Conservation (phyloP, 106 monocot species). For the Allium sativum region DNA sequence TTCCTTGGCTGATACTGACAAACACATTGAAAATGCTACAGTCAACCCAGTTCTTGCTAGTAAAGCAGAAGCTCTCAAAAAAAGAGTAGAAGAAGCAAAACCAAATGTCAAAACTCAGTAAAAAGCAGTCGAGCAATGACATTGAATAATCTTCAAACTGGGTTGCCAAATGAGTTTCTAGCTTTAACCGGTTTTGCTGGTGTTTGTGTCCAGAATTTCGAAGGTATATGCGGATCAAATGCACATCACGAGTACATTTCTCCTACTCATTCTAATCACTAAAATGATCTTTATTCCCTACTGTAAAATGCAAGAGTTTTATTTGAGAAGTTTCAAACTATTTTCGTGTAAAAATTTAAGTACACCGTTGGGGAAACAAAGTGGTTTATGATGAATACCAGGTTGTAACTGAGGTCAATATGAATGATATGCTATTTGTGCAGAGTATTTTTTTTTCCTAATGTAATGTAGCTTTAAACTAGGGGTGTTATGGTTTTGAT, state of each 20-base stretch:
- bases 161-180: constrained; percentile 87
- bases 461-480: too few relatives aligned
- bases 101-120: constrained; percentile 48
- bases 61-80: constrained; percentile 44
- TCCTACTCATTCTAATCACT: not conserved
- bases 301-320: too few relatives aligned
- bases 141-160: too few relatives aligned
- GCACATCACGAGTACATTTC: not conserved
- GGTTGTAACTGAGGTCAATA: too few relatives aligned
- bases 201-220: constrained; percentile 50
- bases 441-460: too few relatives aligned
- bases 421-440: too few relatives aligned
- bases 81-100: constrained; percentile 60
- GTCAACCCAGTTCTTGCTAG: not conserved
- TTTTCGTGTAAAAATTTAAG: too few relatives aligned
- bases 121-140: too few relatives aligned
- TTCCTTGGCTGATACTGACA: constrained; percentile 13
- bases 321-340: too few relatives aligned
- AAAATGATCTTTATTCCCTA: not conserved
- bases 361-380: too few relatives aligned
- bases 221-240: constrained; percentile 7
- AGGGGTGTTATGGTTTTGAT: too few relatives aligned
- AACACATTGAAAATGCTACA: not conserved
- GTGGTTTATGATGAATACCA: too few relatives aligned
- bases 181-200: constrained; percentile 59